Conservation (phyloP, 441 rosid genomes). For the Syzygium syzygioides region DNA sequence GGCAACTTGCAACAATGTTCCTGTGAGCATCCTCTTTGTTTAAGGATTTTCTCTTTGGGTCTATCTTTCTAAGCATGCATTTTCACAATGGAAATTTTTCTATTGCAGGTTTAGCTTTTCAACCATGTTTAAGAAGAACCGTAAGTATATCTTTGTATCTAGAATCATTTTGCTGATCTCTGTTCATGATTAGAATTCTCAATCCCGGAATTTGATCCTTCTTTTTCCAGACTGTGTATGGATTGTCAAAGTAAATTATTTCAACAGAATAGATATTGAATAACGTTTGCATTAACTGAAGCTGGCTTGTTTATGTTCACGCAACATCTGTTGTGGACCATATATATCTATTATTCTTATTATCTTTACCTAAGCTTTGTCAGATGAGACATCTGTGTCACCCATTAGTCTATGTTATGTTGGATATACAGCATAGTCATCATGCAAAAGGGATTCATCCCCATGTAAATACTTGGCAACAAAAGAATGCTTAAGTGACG, state of each 20-base stretch:
- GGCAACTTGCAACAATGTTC: constrained; percentile 55
- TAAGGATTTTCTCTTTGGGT: neutral
- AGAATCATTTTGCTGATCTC: neutral
- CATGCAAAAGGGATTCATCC: neutral
- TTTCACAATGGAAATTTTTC: neutral
- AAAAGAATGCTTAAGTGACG: neutral
- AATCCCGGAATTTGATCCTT: neutral
- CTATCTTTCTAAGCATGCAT: neutral
- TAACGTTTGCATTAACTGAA: neutral
- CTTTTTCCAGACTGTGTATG: neutral
- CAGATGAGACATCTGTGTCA: neutral
- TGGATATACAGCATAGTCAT: neutral
- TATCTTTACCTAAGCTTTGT: neutral
- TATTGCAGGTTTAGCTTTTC: constrained; percentile 82
- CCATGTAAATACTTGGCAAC: neutral
- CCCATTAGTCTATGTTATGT: neutral
- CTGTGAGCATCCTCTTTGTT: constrained; percentile 30
- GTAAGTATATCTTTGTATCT: constrained; percentile 30
- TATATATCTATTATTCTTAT: neutral
- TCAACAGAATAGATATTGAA: neutral
- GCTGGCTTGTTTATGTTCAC: neutral
- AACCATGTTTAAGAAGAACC: constrained; percentile 63
- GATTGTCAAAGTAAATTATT: neutral
- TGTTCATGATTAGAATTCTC: neutral
- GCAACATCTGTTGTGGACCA: neutral